Conservation (phyloP, 345 rosid species). For the Sisymbrium irio region DNA sequence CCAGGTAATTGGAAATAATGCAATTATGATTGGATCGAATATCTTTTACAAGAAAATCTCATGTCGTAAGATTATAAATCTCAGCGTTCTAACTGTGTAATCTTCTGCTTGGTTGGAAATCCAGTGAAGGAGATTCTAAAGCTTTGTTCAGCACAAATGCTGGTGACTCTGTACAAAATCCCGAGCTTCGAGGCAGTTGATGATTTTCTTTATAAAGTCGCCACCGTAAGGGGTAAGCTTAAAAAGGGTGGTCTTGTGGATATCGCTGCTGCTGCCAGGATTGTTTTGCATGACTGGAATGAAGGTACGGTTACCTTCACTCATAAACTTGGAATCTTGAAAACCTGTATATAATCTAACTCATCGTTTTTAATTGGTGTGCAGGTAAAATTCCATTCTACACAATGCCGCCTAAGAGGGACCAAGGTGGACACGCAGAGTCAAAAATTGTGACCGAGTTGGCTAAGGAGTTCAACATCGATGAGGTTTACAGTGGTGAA, state of each 20-base stretch:
- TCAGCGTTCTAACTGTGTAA: slow-evolving; percentile 16
- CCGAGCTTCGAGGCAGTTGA: slow-evolving; percentile 71
- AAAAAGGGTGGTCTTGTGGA: slow-evolving; percentile 95
- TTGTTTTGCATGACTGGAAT: slow-evolving; percentile 90
- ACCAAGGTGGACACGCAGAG: slow-evolving; percentile 67
- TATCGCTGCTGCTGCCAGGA: slow-evolving; percentile 82
- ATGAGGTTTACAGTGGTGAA: slow-evolving; percentile 80
- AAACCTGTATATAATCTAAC: not conserved
- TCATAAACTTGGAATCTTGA: not conserved
- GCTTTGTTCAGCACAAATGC: slow-evolving; percentile 56
- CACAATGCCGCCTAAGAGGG: slow-evolving; percentile 78
- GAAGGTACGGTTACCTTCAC: slow-evolving; percentile 46
- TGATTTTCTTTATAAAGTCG: slow-evolving; percentile 86
- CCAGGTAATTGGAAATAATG: slow-evolving; percentile 56
- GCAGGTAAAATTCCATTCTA: slow-evolving; percentile 90
- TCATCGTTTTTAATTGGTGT: slow-evolving; percentile 5
- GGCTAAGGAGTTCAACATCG: slow-evolving; percentile 74
- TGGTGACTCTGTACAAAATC: slow-evolving; percentile 81
- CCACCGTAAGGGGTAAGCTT: slow-evolving; percentile 86
- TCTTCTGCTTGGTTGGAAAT: slow-evolving; percentile 18
- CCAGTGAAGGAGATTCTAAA: slow-evolving; percentile 90
- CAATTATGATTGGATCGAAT: not conserved
- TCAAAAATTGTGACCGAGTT: slow-evolving; percentile 68
- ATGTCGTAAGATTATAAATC: not conserved
- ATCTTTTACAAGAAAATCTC: not conserved